Conservation (phyloP, 495 filamentous ascomycete genomes). For the Penicillium nucicola region DNA sequence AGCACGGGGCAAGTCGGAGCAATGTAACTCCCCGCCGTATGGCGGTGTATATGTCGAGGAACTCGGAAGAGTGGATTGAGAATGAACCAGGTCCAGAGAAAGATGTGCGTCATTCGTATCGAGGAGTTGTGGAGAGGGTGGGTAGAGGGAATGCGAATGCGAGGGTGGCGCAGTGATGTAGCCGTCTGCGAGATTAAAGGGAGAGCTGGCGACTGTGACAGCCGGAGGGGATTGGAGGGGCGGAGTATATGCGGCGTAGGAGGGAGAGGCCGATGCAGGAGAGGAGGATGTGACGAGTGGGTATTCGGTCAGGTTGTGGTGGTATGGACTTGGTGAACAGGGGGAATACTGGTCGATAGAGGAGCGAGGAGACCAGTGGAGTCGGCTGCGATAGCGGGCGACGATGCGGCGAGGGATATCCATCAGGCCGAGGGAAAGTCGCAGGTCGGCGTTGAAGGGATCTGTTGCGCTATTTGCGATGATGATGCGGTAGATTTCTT, state of each 20-base stretch:
- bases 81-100: constrained; percentile 27
- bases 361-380: constrained; percentile 38
- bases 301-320: constrained; percentile 32
- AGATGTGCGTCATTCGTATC: constrained; percentile 28
- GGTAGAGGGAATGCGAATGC: constrained; percentile 33
- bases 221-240: constrained; percentile 41
- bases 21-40: constrained; percentile 29
- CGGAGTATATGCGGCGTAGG: constrained; percentile 40
- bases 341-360: constrained; percentile 40
- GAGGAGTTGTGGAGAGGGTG: constrained; percentile 36
- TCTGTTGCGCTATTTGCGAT: constrained; percentile 29
- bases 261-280: constrained; percentile 37
- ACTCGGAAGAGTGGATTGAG: constrained; percentile 22
- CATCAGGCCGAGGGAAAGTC: constrained; percentile 34
- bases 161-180: constrained; percentile 33
- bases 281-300: constrained; percentile 35
- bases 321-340: constrained; percentile 38
- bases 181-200: constrained; percentile 30
- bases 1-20: constrained; percentile 24
- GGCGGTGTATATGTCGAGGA: constrained; percentile 33
- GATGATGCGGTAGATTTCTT: constrained; percentile 67
- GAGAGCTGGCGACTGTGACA: constrained; percentile 35
- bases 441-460: constrained; percentile 35
- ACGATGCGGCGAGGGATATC: constrained; percentile 38
- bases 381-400: constrained; percentile 32